Percentiles rank a stretch among this genome's conserved stretches.
Conservation (phyloP, 306 rosid species). For the Morella rubra region DNA sequence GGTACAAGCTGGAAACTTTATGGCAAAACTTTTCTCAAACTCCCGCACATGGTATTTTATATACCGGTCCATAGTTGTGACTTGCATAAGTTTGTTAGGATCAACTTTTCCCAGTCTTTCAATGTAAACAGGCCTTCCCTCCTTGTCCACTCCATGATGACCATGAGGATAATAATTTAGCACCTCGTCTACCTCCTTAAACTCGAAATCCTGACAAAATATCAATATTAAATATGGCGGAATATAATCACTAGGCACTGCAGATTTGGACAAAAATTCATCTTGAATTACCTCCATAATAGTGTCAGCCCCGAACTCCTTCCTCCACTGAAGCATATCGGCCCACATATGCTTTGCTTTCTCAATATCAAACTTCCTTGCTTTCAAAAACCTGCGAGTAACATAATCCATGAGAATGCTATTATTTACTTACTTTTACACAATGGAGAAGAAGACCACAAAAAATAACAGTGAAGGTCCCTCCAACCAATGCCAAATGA, state of each 20-base stretch:
- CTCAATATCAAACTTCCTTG: constrained; percentile 87
- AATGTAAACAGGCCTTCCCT: constrained; percentile 93
- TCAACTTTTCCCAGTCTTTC: constrained; percentile 95
- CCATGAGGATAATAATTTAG: constrained; percentile 85
- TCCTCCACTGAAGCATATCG: constrained; percentile 95
- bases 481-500: background rate
- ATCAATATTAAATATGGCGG: constrained; percentile 20
- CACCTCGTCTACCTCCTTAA: constrained; percentile 72
- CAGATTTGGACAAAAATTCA: constrained; percentile 5
- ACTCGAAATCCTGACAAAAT: constrained; percentile 76
- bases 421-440: background rate
- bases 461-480: background rate
- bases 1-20: constrained; percentile 92
- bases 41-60: constrained; percentile 82
- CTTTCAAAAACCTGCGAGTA: constrained; percentile 73
- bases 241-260: constrained; percentile 13
- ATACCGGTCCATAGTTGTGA: constrained; percentile 87
- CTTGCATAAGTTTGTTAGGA: constrained; percentile 92
- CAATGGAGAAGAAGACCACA: background rate
- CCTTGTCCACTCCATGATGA: constrained; percentile 95
- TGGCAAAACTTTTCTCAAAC: constrained; percentile 81
- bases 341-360: constrained; percentile 98
- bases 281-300: constrained; percentile 56
- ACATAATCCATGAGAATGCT: constrained; percentile 11
- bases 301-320: constrained; percentile 75